Evolutionary conservation across 2,329 filamentous ascomycete genomes (phyloP).

Genomic region (Podosphaera fusca): DNA sequence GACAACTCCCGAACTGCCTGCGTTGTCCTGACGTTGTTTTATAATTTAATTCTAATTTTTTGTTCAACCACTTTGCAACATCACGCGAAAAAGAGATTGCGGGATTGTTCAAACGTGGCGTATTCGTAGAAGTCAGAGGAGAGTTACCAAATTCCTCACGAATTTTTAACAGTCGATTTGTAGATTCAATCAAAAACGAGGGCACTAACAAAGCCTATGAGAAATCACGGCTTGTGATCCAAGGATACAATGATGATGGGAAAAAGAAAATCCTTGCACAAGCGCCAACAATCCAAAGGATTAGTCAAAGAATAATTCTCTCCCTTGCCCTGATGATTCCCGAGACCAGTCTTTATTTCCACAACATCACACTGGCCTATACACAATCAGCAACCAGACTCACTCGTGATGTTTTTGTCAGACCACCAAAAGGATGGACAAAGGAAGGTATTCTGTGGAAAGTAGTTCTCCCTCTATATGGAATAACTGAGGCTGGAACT

Average conservation of each 20-base stretch:
- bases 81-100: background rate
- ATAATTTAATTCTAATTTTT: background rate
- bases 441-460: background rate
- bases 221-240: no score
- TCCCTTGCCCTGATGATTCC: background rate
- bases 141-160: no score
- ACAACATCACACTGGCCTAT: no score
- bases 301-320: no score
- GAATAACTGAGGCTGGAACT: conserved; percentile 1
- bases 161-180: no score
- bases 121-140: background rate
- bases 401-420: background rate
- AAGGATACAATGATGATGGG: no score
- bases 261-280: no score
- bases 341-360: background rate
- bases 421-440: background rate
- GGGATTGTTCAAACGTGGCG: background rate
- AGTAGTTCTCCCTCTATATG: background rate
- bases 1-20: background rate
- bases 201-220: no score
- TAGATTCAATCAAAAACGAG: no score
- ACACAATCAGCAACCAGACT: background rate
- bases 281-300: no score
- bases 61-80: background rate
- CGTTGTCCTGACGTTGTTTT: background rate